Evolutionary conservation across 2,329 filamentous ascomycete genomes (phyloP), one percentile per base, ranked within the genome.

Genomic region (Xylaria sp.): DNA sequence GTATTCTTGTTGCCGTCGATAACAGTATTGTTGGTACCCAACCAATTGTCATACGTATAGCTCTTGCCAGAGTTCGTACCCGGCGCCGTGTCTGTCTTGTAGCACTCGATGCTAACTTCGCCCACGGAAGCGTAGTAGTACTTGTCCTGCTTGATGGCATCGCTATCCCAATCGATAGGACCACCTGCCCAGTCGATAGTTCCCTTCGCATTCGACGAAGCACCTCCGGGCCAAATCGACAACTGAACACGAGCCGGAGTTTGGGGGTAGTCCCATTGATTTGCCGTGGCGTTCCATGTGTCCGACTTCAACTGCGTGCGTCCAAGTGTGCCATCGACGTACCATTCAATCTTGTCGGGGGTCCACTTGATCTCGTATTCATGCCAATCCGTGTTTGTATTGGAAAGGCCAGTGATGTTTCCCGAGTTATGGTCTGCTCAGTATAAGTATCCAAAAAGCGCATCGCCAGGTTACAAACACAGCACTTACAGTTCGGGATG

Each of bases 311-410:
- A 85, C 78, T 93, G 84, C 27, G 87, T 90, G 68, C 96, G 93
- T 70, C 90, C 87, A 31, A 90, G 85, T 61, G 91, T 83, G 76
- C 93, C 95, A 77, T 99, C 94, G 55, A 99, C 86, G 66, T 88
- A 86, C 96, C 96, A 99, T 65, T 89, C 90, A 71, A 98, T 90
- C 70, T 86, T 81, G 71, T 98, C 95, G 13, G 93, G 92, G 2
- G 90, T 91, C 96, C 96, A 99, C 78, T 93, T 89, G 76, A 99
- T 91, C 78, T 95, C 93, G 81, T 98, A 99, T 44, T 91, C 91
- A 84, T 99, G 96, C 79, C 86, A 93, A 73, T 94, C 89, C 62
- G 85, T 79, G 77, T 91, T 94, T 3, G 93, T 94, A 79, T 96
- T 86, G 33, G 85, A 84, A 31, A 87, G 73, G 15, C 73, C 73